phyloP scores from a whole-genome alignment of 2,329 filamentous ascomycete genomes.

The Xylaria sp. region DNA sequence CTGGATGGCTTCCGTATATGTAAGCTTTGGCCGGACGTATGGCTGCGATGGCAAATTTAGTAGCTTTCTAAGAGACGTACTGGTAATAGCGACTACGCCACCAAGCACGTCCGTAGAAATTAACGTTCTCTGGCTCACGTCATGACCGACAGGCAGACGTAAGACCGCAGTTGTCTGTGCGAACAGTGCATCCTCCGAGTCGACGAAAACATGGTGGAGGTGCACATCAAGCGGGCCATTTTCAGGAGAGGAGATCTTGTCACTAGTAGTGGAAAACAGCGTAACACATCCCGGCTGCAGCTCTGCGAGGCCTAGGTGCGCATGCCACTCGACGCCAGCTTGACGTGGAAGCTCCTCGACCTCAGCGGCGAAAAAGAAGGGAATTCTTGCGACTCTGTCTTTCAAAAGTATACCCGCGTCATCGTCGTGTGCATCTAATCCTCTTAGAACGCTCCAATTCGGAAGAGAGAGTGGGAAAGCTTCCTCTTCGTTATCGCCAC shows the following conservation, averaged over 20 bases:
- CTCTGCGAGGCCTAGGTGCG: slow-evolving; percentile 67
- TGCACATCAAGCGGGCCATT: slow-evolving; percentile 22
- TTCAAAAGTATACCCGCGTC: slow-evolving; percentile 45
- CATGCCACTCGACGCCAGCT: slow-evolving; percentile 86
- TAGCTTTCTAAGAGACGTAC: slow-evolving; percentile 29
- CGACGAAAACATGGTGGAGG: slow-evolving; percentile 46
- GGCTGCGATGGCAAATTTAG: neutral
- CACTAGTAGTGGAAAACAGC: slow-evolving; percentile 27
- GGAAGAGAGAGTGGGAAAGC: slow-evolving; percentile 56
- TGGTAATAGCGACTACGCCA: slow-evolving; percentile 24
- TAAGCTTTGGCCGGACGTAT: slow-evolving; percentile 43
- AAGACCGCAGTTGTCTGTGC: slow-evolving; percentile 42
- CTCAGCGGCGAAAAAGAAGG: slow-evolving; percentile 79
- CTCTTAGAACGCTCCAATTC: slow-evolving; percentile 60
- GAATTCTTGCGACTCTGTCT: slow-evolving; percentile 53
- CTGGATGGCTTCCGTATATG: slow-evolving; percentile 41
- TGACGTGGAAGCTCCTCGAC: slow-evolving; percentile 80
- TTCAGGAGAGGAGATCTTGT: slow-evolving; percentile 1
- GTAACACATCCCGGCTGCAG: slow-evolving; percentile 44
- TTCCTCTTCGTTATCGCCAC: slow-evolving; percentile 40
- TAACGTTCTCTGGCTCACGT: neutral
- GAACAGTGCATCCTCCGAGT: slow-evolving; percentile 40
- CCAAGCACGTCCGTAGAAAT: slow-evolving; percentile 23
- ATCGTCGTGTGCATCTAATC: slow-evolving; percentile 53
- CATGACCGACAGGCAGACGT: neutral